Evolutionary conservation across 163 green algal species (phyloP).

Genomic region (Chlamydomonas reinhardtii): DNA sequence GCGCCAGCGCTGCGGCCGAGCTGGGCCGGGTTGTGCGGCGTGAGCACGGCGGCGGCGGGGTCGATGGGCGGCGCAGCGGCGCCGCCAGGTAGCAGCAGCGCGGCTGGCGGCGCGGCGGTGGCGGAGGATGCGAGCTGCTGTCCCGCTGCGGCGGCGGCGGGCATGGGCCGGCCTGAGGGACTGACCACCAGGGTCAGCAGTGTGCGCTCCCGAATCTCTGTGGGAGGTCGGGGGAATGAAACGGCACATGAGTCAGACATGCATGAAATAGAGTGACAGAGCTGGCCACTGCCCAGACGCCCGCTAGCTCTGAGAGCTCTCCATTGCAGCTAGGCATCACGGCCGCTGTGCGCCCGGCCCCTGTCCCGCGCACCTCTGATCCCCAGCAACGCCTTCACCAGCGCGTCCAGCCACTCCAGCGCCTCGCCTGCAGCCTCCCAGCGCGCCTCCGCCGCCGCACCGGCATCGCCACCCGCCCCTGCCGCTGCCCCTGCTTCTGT

Average conservation of each 20-base stretch:
- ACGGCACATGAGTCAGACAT: not conserved
- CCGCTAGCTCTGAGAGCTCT: too few species aligned
- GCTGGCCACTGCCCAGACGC: too few species aligned
- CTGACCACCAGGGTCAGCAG: conserved; percentile 5
- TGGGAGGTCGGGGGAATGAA: too few species aligned
- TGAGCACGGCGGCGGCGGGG: conserved; percentile 19
- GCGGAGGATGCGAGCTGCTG: not conserved
- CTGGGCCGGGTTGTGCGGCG: conserved; percentile 13
- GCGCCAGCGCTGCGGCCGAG: not conserved
- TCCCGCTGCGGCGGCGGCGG: not conserved
- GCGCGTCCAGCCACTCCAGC: conserved; percentile 50
- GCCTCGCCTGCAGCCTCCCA: conserved; percentile 31
- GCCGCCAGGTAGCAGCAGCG: not conserved
- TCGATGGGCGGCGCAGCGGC: not conserved
- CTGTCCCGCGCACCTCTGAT: not conserved
- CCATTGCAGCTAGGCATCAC: too few species aligned
- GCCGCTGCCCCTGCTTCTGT: not conserved
- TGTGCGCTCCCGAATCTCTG: conserved; percentile 30
- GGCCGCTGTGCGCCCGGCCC: too few species aligned
- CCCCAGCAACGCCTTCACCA: conserved; percentile 26
- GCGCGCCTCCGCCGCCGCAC: not conserved
- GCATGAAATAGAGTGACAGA: too few species aligned
- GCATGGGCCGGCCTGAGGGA: not conserved
- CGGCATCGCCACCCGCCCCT: not conserved
- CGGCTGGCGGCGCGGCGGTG: not conserved